phyloP scores from a whole-genome alignment of 495 filamentous ascomycete species.

The Corynascus novoguineensis region DNA sequence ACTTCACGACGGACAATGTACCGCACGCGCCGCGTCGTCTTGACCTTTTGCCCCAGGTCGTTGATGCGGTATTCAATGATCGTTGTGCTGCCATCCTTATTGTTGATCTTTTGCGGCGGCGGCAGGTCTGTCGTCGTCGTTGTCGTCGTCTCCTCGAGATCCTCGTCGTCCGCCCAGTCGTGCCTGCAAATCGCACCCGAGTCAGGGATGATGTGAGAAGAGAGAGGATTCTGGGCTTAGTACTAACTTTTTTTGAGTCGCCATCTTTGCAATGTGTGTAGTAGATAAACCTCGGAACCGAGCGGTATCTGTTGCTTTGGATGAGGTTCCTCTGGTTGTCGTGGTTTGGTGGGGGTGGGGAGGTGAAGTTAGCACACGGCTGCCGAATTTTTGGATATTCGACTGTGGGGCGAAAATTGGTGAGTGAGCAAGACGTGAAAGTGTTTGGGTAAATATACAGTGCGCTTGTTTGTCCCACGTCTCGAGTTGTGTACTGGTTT shows the following conservation, averaged over 20 bases:
- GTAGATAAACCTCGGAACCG: neutral
- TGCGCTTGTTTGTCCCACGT: neutral
- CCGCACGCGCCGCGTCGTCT: conserved; percentile 90
- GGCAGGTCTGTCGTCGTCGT: conserved; percentile 70
- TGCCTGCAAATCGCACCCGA: conserved; percentile 28
- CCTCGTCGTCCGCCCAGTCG: conserved; percentile 94
- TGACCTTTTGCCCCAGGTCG: conserved; percentile 91
- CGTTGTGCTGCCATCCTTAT: conserved; percentile 97
- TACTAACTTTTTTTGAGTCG: conserved; percentile 26
- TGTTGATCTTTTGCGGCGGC: conserved; percentile 75
- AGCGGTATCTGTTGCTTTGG: neutral
- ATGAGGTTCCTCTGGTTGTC: conserved; percentile 5
- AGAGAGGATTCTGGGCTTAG: neutral
- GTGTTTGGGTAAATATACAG: neutral
- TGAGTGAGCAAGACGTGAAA: conserved; percentile 1
- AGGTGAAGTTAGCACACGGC: conserved; percentile 5
- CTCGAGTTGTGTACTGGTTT: neutral
- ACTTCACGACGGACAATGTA: conserved; percentile 81
- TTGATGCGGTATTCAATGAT: conserved; percentile 85
- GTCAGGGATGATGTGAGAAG: conserved; percentile 2
- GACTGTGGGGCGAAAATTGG: conserved; percentile 35
- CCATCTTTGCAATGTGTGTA: conserved; percentile 22
- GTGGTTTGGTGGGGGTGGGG: conserved; percentile 26
- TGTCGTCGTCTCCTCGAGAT: conserved; percentile 77
- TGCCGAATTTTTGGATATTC: conserved; percentile 33